Evolutionary conservation across 164 flowering plant genomes (phyloP).

Genomic region (Aristolochia contorta): DNA sequence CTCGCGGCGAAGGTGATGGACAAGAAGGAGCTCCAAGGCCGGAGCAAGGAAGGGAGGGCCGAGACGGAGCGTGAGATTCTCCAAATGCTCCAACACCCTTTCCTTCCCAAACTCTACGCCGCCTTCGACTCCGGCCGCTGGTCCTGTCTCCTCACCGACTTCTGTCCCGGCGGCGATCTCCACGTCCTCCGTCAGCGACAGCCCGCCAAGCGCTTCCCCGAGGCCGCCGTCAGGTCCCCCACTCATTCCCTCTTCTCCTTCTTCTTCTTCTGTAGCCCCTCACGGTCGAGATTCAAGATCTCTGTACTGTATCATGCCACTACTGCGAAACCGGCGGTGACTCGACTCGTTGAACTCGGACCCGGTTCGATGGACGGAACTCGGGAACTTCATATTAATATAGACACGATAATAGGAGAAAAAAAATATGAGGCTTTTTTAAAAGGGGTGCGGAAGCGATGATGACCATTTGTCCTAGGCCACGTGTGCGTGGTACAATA

Average conservation of each 20-base stretch:
- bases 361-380: too few relatives aligned
- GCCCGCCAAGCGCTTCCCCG: conserved; percentile 43
- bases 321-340: too few relatives aligned
- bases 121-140: conserved; percentile 35
- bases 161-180: conserved; percentile 80
- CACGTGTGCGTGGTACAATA: too few relatives aligned
- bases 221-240: conserved; percentile 55
- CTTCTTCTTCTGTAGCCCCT: too few relatives aligned
- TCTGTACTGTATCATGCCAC: too few relatives aligned
- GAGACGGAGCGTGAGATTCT: conserved; percentile 55
- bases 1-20: conserved; percentile 80
- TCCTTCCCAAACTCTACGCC: conserved; percentile 66
- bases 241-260: background rate
- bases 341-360: too few relatives aligned
- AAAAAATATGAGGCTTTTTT: too few relatives aligned
- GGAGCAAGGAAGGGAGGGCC: conserved; percentile 57
- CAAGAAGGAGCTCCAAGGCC: conserved; percentile 40
- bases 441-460: too few relatives aligned
- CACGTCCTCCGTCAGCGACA: conserved; percentile 75
- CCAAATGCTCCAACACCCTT: conserved; percentile 62
- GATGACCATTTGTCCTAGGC: too few relatives aligned
- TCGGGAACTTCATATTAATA: too few relatives aligned
- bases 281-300: too few relatives aligned
- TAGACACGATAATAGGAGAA: too few relatives aligned
- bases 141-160: conserved; percentile 69